phyloP scores from a whole-genome alignment of 2,329 filamentous ascomycete species.

The Xylariaceae sp. region DNA sequence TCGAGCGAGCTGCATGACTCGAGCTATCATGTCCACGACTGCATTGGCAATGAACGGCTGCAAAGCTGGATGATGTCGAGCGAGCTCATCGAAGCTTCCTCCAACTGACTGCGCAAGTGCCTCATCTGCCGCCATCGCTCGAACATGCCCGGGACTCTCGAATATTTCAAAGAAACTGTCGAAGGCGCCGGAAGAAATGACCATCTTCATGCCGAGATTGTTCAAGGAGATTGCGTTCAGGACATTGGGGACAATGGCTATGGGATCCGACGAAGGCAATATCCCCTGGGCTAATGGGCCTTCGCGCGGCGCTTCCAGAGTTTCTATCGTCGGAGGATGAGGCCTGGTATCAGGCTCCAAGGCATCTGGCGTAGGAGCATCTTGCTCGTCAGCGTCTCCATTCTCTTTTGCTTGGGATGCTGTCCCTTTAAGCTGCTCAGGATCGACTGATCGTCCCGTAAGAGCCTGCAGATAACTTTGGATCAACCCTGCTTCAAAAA shows the following conservation, averaged over 20 bases:
- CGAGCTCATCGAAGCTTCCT: conserved; percentile 85
- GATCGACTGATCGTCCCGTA: conserved; percentile 48
- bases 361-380: conserved; percentile 32
- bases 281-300: conserved; percentile 63
- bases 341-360: conserved; percentile 37
- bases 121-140: conserved; percentile 71
- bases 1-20: conserved; percentile 71
- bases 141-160: conserved; percentile 84
- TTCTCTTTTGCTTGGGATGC: neutral
- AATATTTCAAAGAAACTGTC: conserved; percentile 95
- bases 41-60: conserved; percentile 76
- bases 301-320: conserved; percentile 41
- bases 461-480: conserved; percentile 81
- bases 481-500: conserved; percentile 89
- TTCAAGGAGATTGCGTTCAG: conserved; percentile 95
- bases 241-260: conserved; percentile 78
- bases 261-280: conserved; percentile 81
- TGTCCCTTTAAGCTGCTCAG: conserved; percentile 27
- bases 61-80: conserved; percentile 84
- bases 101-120: conserved; percentile 70
- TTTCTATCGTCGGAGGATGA: conserved; percentile 50
- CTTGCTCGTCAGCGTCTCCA: no score
- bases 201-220: conserved; percentile 78
- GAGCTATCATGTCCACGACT: conserved; percentile 83
- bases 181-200: conserved; percentile 76